Percentiles rank a stretch among this genome's conserved stretches.
Evolutionary conservation across 768 basidiomycete species (phyloP).

Genomic region (Tubosaeta sp.): DNA sequence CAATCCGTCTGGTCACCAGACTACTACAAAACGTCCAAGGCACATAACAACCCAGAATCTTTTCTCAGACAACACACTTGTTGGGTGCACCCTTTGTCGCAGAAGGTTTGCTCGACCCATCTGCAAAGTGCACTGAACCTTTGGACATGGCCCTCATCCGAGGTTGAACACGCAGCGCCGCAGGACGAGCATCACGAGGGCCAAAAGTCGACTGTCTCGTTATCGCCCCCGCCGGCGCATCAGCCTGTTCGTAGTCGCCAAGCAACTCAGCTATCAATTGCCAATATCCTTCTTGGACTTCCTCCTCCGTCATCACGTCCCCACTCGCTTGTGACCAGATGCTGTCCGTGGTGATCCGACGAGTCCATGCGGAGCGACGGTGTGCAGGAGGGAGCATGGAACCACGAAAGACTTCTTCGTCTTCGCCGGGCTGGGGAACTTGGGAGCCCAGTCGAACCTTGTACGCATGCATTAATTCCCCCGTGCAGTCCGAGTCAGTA

Average conservation of each 20-base stretch:
- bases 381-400: neutral
- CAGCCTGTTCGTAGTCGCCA: neutral
- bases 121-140: constrained; percentile 1
- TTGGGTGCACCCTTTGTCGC: neutral
- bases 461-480: neutral
- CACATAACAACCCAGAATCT: neutral
- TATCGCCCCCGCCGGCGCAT: neutral
- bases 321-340: constrained; percentile 40
- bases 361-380: neutral
- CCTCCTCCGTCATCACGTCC: constrained; percentile 25
- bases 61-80: constrained; percentile 6
- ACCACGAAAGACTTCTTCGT: neutral
- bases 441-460: constrained; percentile 10
- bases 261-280: neutral
- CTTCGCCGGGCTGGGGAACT: neutral
- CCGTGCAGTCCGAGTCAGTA: constrained; percentile 2
- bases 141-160: neutral
- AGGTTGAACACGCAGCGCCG: constrained; percentile 1
- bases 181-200: neutral
- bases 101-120: neutral
- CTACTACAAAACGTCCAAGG: neutral
- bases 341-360: constrained; percentile 13
- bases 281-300: constrained; percentile 1
- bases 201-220: constrained; percentile 2
- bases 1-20: too few relatives aligned